Conservation (phyloP, 1,139 yeast genomes). For the Candida tunisiensis region DNA sequence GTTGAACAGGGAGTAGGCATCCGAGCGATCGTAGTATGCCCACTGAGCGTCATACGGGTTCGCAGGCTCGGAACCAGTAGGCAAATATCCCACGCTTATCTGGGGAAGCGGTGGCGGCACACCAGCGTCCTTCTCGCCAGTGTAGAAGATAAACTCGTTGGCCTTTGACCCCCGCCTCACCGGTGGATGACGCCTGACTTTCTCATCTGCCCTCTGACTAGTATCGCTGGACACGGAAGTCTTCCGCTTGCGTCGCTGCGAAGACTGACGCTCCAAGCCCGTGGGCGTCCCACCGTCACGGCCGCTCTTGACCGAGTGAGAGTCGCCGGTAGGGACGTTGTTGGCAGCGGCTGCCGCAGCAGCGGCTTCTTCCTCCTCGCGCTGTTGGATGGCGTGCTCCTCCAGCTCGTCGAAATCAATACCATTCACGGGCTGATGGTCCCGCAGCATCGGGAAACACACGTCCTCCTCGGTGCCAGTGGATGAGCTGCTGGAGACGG, state of each 20-base stretch:
- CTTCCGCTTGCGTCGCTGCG: background rate
- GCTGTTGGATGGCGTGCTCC: slow-evolving; percentile 16
- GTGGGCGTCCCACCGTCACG: background rate
- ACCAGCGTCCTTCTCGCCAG: background rate
- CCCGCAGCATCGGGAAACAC: slow-evolving; percentile 83
- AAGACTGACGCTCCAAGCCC: background rate
- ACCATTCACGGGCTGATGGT: slow-evolving; percentile 21
- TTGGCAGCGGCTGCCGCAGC: background rate
- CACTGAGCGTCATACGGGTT: background rate
- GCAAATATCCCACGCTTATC: background rate
- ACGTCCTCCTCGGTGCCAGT: slow-evolving; percentile 77
- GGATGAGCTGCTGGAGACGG: background rate
- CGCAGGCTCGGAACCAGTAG: background rate
- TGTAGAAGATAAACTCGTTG: background rate
- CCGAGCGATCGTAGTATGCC: slow-evolving; percentile 1
- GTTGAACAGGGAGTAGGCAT: slow-evolving; percentile 2
- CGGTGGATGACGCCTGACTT: no score
- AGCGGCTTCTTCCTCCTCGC: slow-evolving; percentile 8
- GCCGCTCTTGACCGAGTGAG: background rate
- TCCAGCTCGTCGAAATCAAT: slow-evolving; percentile 23
- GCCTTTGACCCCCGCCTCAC: no score
- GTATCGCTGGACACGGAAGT: slow-evolving; percentile 1
- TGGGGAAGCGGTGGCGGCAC: slow-evolving; percentile 1
- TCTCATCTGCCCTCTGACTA: background rate
- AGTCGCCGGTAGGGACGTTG: background rate